phyloP scores from a whole-genome alignment of 495 filamentous ascomycete genomes.

The Lindgomyces ingoldianus region DNA sequence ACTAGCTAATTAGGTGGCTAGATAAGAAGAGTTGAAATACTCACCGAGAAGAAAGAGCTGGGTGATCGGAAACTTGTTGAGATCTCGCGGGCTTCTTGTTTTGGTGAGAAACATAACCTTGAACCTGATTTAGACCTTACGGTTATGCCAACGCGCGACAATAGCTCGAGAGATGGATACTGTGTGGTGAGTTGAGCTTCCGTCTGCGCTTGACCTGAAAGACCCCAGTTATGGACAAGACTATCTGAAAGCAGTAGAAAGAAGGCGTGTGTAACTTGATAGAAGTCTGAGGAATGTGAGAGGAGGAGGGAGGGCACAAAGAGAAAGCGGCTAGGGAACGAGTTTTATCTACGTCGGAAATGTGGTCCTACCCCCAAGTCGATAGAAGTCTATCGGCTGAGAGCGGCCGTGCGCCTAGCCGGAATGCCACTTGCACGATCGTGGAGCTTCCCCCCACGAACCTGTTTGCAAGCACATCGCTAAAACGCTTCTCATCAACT shows the following conservation, averaged over 20 bases:
- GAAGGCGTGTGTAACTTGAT: background rate
- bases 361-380: background rate
- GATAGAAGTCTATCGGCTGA: background rate
- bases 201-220: conserved; percentile 26
- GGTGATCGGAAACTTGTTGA: conserved; percentile 68
- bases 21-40: conserved; percentile 27
- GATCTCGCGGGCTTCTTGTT: conserved; percentile 50
- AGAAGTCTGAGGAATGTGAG: background rate
- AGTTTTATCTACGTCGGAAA: conserved; percentile 1
- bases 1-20: background rate
- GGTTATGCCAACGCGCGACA: conserved; percentile 39
- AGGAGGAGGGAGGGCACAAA: background rate
- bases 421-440: background rate
- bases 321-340: background rate
- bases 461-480: background rate
- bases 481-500: background rate
- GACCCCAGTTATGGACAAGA: conserved; percentile 18
- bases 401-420: conserved; percentile 8
- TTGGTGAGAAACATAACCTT: conserved; percentile 48
- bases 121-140: conserved; percentile 38
- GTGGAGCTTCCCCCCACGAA: background rate
- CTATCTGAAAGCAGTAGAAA: conserved; percentile 20
- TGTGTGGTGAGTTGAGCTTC: conserved; percentile 18
- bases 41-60: conserved; percentile 76
- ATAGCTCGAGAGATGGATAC: background rate